Evolutionary conservation across 345 rosid species (phyloP), one percentile per base, ranked within the genome.

Genomic region (Salix koriyanagi): DNA sequence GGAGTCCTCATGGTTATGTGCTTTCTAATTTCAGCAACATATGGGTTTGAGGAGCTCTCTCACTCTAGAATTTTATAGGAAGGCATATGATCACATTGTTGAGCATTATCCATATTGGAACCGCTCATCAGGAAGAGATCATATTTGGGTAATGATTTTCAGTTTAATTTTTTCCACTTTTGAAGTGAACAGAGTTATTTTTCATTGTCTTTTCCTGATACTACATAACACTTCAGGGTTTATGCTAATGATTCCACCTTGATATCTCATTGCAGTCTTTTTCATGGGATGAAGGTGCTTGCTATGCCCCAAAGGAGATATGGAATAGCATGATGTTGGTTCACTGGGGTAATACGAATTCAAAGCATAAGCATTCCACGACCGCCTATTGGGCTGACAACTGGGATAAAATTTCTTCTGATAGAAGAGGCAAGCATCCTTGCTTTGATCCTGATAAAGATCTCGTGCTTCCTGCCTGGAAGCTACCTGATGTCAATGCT

Each of bases 271-370:
- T 86, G 89, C 96, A 95, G 99, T 93, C 80, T 79, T 95, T 95
- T 85, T 91, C 99, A 74, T 95, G 99, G 99, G 99, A 95, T 86
- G 98, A 95, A 91, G 98, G 98, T 89, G 98, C 99, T 87, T 95
- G 99, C 88, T 93, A 91, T 90, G 97, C 99, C 79, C 99, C 99
- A 18, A 95, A 93, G 88, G 98, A 95, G 89, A 95, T 95, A 85
- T 95, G 99, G 99, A 91, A 88, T 79, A 93, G 99, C 83, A 93
- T 89, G 94, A 93, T 93, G 98, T 76, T 95, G 78, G 98, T 93
- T 85, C 99, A 95, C 74, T 95, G 99, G 99, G 99, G 99, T 61
- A 95, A 95, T 84, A 91, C 98, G 14, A 93, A 93, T 81, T 86
- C 97, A 61, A 95, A 95, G 91, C 98, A 95, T 61, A 93, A 93